Evolutionary conservation across 2,329 filamentous ascomycete species (phyloP).

Genomic region (Phyllachora maydis): DNA sequence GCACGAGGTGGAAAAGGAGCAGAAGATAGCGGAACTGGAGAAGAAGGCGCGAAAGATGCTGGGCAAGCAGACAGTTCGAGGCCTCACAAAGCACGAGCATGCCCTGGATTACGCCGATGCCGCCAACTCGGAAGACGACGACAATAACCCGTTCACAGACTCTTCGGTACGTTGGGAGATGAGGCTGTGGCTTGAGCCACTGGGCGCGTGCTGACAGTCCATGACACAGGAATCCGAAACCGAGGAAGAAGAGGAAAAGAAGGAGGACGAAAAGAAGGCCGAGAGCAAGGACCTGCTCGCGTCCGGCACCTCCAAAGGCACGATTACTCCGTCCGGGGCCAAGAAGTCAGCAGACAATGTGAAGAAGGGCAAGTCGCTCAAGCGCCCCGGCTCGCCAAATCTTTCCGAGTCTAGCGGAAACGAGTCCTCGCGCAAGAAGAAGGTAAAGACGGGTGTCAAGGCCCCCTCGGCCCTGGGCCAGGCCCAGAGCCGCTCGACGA

Average conservation of each 20-base stretch:
- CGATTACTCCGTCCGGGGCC: constrained; percentile 31
- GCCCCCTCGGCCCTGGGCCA: constrained; percentile 20
- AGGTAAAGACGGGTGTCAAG: constrained; percentile 48
- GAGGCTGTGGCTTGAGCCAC: background rate
- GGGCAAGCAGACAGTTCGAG: constrained; percentile 62
- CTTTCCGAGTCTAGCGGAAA: constrained; percentile 82
- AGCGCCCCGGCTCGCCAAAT: constrained; percentile 71
- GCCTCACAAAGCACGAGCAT: constrained; percentile 66
- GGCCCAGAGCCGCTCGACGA: constrained; percentile 33
- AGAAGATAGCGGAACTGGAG: constrained; percentile 45
- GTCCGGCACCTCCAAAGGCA: constrained; percentile 46
- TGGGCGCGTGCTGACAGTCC: constrained; percentile 1
- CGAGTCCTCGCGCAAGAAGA: constrained; percentile 69
- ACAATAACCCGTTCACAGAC: constrained; percentile 13
- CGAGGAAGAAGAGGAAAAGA: constrained; percentile 38
- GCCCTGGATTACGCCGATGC: constrained; percentile 77
- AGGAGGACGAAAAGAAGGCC: constrained; percentile 35
- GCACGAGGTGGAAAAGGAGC: constrained; percentile 50
- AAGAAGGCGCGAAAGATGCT: constrained; percentile 48
- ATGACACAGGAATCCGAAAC: constrained; percentile 27
- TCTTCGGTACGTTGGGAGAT: constrained; percentile 13
- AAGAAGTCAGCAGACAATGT: constrained; percentile 20
- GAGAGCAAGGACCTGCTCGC: constrained; percentile 23
- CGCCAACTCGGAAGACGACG: constrained; percentile 28
- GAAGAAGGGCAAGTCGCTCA: constrained; percentile 44